phyloP scores from a whole-genome alignment of 352 stramenopile genomes.

The Phytophthora vignae region DNA sequence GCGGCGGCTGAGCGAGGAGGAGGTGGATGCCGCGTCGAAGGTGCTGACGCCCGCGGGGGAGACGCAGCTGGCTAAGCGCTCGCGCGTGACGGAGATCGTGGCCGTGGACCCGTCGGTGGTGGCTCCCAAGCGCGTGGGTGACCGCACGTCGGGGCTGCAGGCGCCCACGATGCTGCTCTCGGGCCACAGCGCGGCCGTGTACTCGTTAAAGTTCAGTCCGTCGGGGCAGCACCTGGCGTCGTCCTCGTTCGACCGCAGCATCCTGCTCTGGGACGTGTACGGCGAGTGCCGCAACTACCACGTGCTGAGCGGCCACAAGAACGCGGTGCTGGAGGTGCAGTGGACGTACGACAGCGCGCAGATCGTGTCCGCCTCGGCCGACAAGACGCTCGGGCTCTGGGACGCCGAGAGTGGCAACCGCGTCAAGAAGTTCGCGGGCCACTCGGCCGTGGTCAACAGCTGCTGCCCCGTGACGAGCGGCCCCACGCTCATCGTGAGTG shows the following conservation, averaged over 20 bases:
- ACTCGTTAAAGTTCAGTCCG: constrained; percentile 85
- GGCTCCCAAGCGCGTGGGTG: constrained; percentile 54
- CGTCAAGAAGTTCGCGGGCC: constrained; percentile 87
- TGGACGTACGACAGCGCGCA: constrained; percentile 92
- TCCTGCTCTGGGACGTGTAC: constrained; percentile 92
- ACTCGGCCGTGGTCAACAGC: constrained; percentile 92
- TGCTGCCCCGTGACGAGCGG: constrained; percentile 88
- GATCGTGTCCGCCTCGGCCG: constrained; percentile 92
- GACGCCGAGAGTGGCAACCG: constrained; percentile 83
- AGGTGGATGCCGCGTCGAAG: constrained; percentile 18
- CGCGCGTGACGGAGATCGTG: constrained; percentile 77
- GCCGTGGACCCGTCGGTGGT: constrained; percentile 71
- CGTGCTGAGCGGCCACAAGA: constrained; percentile 95
- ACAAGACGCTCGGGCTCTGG: constrained; percentile 93
- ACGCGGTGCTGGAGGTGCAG: constrained; percentile 93
- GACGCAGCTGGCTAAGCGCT: constrained; percentile 68
- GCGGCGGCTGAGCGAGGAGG: constrained; percentile 32
- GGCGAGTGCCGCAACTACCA: constrained; percentile 94
- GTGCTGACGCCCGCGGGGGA: constrained; percentile 39
- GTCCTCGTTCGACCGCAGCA: constrained; percentile 74
- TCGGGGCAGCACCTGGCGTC: constrained; percentile 76
- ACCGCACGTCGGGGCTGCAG: constrained; percentile 70
- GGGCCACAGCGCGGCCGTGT: constrained; percentile 75
- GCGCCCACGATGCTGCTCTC: constrained; percentile 85
- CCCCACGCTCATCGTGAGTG: constrained; percentile 86